A percentile compares a stretch with the other conserved stretches of the same genome.
phyloP scores from a whole-genome alignment of 192 early-diverging fungal species.

The Coemansia sp. region DNA sequence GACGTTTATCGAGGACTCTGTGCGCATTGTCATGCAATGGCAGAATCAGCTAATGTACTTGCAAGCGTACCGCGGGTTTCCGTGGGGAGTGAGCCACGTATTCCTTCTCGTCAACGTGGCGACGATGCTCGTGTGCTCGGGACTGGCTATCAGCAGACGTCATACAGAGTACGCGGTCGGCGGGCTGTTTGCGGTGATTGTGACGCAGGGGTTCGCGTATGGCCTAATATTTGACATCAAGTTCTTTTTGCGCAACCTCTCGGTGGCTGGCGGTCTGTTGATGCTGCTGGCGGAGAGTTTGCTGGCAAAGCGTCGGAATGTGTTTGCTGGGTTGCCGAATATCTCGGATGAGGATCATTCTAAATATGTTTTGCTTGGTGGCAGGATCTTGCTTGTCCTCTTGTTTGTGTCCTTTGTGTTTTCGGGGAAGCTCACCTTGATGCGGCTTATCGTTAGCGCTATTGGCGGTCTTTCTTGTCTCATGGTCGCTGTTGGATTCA shows the following conservation, averaged over 20 bases:
- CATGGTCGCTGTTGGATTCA: conserved; percentile 97
- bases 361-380: conserved; percentile 93
- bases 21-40: conserved; percentile 91
- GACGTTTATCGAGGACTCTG: conserved; percentile 94
- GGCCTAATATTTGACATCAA: conserved; percentile 88
- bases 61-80: conserved; percentile 79
- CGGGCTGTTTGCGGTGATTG: conserved; percentile 80
- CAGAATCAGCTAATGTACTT: conserved; percentile 87
- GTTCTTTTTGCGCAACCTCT: conserved; percentile 92
- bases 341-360: conserved; percentile 83
- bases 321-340: conserved; percentile 89
- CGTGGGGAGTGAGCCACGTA: conserved; percentile 78
- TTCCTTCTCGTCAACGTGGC: conserved; percentile 86
- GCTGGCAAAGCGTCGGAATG: conserved; percentile 63
- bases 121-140: conserved; percentile 85
- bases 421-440: conserved; percentile 77
- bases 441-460: conserved; percentile 70
- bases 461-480: conserved; percentile 84
- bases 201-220: conserved; percentile 92
- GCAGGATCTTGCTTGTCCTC: conserved; percentile 90
- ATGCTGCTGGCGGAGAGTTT: conserved; percentile 91
- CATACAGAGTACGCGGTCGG: conserved; percentile 83
- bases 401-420: conserved; percentile 91
- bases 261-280: conserved; percentile 91
- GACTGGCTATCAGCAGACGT: conserved; percentile 81